These are phyloP conservation scores for Mycena crocata DNA, from an alignment of 768 basidiomycete genomes.

Conservation along the genomic window DNA sequence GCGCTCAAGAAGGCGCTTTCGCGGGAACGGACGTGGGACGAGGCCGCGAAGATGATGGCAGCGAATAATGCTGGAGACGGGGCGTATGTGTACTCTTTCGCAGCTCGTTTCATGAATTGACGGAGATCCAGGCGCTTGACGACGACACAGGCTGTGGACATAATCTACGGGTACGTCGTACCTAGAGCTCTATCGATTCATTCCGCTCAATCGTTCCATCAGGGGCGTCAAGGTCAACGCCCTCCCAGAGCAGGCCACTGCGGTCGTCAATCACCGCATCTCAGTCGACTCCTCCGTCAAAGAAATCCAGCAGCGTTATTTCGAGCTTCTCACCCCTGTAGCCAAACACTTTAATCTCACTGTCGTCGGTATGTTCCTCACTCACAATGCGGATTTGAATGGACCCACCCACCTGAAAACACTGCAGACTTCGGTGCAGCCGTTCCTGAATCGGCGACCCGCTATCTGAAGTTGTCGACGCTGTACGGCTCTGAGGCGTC, in stretches of 20 bases:
- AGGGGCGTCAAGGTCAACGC: constrained; percentile 62
- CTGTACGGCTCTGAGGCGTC: constrained; percentile 17
- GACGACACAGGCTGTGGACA: constrained; percentile 69
- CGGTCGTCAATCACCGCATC: constrained; percentile 62
- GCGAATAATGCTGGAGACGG: constrained; percentile 5
- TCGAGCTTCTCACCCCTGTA: constrained; percentile 14
- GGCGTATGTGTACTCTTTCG: neutral
- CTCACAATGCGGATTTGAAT: neutral
- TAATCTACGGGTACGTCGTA: constrained; percentile 45
- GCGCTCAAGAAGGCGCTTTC: constrained; percentile 12
- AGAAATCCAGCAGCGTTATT: constrained; percentile 14
- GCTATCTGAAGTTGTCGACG: constrained; percentile 12
- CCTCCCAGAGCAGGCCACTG: constrained; percentile 62
- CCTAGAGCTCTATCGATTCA: neutral
- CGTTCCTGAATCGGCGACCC: constrained; percentile 12
- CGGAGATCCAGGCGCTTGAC: constrained; percentile 44
- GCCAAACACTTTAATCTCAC: constrained; percentile 17
- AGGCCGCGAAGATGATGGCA: constrained; percentile 18
- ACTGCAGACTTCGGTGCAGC: constrained; percentile 1
- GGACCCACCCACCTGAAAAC: neutral
- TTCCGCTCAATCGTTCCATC: neutral
- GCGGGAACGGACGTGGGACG: constrained; percentile 21
- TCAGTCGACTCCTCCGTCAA: constrained; percentile 38
- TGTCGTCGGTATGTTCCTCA: constrained; percentile 19
- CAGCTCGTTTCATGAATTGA: neutral